phyloP scores from a whole-genome alignment of 441 rosid genomes.

The Daphne laureola region DNA sequence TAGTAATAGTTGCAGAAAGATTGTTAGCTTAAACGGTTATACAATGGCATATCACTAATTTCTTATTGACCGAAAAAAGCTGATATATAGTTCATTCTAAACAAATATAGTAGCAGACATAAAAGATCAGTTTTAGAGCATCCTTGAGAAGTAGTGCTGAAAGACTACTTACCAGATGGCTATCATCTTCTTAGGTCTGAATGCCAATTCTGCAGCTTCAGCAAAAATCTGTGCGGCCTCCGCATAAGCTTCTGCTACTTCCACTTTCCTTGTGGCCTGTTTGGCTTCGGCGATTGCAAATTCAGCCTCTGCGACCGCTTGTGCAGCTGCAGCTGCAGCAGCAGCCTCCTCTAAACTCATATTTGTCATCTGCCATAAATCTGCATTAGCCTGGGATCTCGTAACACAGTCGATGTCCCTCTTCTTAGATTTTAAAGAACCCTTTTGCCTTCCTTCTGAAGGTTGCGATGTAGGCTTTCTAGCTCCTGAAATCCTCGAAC shows the following conservation, averaged over 20 bases:
- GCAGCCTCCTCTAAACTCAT: conserved; percentile 91
- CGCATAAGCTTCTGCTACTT: conserved; percentile 91
- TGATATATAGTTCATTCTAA: too few species aligned
- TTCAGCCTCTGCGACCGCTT: conserved; percentile 93
- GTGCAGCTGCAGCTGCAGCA: conserved; percentile 90
- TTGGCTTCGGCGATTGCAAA: conserved; percentile 92
- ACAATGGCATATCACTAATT: too few species aligned
- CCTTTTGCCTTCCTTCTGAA: conserved; percentile 54
- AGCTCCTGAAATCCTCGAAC: conserved; percentile 28
- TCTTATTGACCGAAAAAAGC: too few species aligned
- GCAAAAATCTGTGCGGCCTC: conserved; percentile 87
- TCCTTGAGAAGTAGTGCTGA: conserved; percentile 9
- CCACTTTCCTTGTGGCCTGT: conserved; percentile 92
- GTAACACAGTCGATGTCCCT: conserved; percentile 34
- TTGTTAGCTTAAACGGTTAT: too few species aligned
- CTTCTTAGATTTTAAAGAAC: conserved; percentile 34
- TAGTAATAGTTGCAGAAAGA: too few species aligned
- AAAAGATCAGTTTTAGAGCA: not conserved
- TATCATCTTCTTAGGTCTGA: conserved; percentile 45
- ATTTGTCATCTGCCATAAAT: conserved; percentile 51
- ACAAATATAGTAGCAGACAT: too few species aligned
- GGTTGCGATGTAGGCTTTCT: conserved; percentile 29
- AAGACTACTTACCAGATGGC: conserved; percentile 42
- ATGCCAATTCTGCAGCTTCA: conserved; percentile 75
- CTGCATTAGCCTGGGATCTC: conserved; percentile 46